Evolutionary conservation across 2,329 filamentous ascomycete genomes (phyloP).

Genomic region (Ciborinia camelliae): DNA sequence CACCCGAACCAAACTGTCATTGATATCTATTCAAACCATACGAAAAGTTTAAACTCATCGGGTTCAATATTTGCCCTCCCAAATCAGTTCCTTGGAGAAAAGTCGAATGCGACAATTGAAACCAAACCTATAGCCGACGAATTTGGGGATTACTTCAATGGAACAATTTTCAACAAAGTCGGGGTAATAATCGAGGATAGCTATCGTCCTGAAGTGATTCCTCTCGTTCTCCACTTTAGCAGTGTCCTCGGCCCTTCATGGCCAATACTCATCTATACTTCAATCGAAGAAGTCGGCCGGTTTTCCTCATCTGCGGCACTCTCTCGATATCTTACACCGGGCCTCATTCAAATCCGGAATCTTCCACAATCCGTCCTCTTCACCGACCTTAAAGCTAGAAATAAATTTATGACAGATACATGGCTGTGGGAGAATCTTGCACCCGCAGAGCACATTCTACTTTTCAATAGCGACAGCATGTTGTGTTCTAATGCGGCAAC

Average conservation of each 20-base stretch:
- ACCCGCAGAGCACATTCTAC: conserved; percentile 37
- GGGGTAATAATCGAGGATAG: conserved; percentile 42
- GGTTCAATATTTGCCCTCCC: neutral
- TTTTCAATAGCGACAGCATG: conserved; percentile 40
- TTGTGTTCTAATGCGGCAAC: conserved; percentile 38
- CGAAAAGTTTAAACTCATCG: conserved; percentile 5
- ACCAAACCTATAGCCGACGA: neutral
- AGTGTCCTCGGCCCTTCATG: conserved; percentile 44
- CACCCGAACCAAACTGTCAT: conserved; percentile 28
- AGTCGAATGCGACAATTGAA: conserved; percentile 13
- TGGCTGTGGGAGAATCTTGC: conserved; percentile 40
- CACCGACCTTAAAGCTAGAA: conserved; percentile 34
- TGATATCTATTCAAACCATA: conserved; percentile 23
- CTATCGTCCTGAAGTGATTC: conserved; percentile 38
- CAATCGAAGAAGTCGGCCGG: conserved; percentile 29
- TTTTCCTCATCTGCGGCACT: conserved; percentile 40
- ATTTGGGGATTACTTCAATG: conserved; percentile 26
- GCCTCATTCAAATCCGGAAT: conserved; percentile 41
- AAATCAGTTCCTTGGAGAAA: neutral
- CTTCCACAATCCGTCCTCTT: conserved; percentile 41
- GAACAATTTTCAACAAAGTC: conserved; percentile 34
- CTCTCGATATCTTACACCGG: conserved; percentile 38
- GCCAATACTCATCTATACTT: conserved; percentile 46
- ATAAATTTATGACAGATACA: conserved; percentile 34
- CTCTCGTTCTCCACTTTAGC: conserved; percentile 42